These are phyloP conservation scores for Arctium minus DNA, from an alignment of 129 eudicot genomes.

Conservation along the genomic window DNA sequence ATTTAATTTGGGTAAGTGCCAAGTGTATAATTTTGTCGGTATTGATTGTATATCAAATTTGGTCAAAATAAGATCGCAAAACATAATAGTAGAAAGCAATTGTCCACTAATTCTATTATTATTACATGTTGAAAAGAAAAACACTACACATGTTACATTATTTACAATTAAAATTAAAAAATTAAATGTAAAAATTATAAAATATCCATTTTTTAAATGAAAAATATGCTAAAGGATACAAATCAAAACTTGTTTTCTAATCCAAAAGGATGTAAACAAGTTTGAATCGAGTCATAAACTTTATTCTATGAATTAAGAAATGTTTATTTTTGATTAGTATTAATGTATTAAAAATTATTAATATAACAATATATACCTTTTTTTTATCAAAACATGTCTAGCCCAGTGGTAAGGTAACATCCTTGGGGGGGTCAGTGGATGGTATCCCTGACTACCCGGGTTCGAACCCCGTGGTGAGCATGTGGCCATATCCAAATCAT, in stretches of 20 bases:
- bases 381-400: too few relatives aligned
- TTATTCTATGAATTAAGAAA: too few relatives aligned
- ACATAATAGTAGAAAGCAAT: background rate
- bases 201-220: background rate
- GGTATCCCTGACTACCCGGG: too few relatives aligned
- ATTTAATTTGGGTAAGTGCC: background rate
- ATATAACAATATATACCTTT: too few relatives aligned
- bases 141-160: conserved; percentile 11
- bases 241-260: background rate
- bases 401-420: too few relatives aligned
- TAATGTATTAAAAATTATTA: too few relatives aligned
- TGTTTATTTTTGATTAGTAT: too few relatives aligned
- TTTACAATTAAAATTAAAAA: background rate
- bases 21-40: background rate
- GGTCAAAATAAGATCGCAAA: conserved; percentile 25
- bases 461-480: too few relatives aligned
- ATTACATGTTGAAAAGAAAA: conserved; percentile 18
- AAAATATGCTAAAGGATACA: conserved; percentile 1
- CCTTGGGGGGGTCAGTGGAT: too few relatives aligned
- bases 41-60: background rate
- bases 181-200: background rate
- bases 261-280: background rate
- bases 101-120: background rate
- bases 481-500: too few relatives aligned
- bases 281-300: background rate